A percentile compares a stretch with the other conserved stretches of the same genome.
Conservation (phyloP, 2,329 filamentous ascomycete species). For the Fusarium albosuccineum region DNA sequence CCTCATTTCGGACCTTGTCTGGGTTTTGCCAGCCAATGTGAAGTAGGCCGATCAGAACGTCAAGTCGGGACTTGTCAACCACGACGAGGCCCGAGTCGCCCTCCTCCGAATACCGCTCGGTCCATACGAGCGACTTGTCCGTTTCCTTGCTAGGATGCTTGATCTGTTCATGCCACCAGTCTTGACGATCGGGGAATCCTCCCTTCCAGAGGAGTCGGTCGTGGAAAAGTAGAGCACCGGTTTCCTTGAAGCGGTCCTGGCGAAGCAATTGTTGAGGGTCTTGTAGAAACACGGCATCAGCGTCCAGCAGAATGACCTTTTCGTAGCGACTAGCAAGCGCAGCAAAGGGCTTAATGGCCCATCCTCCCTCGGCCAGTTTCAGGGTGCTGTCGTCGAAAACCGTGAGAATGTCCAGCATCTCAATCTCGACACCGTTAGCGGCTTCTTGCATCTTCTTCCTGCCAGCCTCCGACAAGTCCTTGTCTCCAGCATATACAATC, state of each 20-base stretch:
- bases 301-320: constrained; percentile 55
- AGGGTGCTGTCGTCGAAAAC: constrained; percentile 52
- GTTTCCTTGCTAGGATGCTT: constrained; percentile 51
- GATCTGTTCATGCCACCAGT: constrained; percentile 56
- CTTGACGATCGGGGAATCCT: constrained; percentile 50
- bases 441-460: constrained; percentile 44
- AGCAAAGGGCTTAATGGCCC: constrained; percentile 59
- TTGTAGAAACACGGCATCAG: constrained; percentile 56
- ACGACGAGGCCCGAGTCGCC: constrained; percentile 58
- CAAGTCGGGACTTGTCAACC: constrained; percentile 54
- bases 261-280: constrained; percentile 50
- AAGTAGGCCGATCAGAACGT: constrained; percentile 55
- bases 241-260: constrained; percentile 49
- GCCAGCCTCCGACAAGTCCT: constrained; percentile 45
- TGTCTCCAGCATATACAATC: constrained; percentile 53
- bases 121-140: constrained; percentile 54
- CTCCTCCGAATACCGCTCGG: constrained; percentile 57
- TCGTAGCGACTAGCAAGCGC: constrained; percentile 53
- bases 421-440: constrained; percentile 33
- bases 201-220: constrained; percentile 57
- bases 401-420: constrained; percentile 50
- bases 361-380: constrained; percentile 49
- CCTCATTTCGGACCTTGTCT: constrained; percentile 53
- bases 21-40: constrained; percentile 62
- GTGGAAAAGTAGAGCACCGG: constrained; percentile 56